These are phyloP conservation scores for Melanopsichium pennsylvanicum DNA, from an alignment of 1,284 basidiomycete species.

Conservation along the genomic window DNA sequence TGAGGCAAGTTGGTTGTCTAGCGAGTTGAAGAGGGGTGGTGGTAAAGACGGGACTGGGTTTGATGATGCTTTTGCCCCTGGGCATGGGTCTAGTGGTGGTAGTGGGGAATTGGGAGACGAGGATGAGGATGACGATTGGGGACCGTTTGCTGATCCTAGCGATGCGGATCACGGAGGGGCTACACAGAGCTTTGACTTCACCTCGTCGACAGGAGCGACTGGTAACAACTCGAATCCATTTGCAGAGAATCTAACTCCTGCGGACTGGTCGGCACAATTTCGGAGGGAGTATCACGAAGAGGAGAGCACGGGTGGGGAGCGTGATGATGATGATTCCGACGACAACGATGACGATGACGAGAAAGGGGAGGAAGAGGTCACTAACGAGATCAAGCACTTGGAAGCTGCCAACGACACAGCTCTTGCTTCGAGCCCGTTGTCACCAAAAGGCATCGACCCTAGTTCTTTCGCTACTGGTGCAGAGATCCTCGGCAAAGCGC, in stretches of 20 bases:
- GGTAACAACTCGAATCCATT: constrained; percentile 31
- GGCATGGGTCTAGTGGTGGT: constrained; percentile 9
- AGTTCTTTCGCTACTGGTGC: constrained; percentile 1
- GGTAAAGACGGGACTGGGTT: constrained; percentile 38
- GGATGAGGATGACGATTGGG: constrained; percentile 63
- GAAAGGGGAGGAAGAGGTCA: constrained; percentile 22
- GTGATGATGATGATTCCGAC: constrained; percentile 51
- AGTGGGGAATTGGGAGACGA: constrained; percentile 40
- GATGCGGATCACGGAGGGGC: constrained; percentile 8
- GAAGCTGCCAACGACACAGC: constrained; percentile 9
- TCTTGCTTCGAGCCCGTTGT: constrained; percentile 26
- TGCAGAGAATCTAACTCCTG: constrained; percentile 61
- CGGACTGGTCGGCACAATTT: constrained; percentile 63
- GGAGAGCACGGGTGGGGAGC: constrained; percentile 17
- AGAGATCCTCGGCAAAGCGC: constrained; percentile 38
- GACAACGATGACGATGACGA: constrained; percentile 43
- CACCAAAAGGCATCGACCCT: constrained; percentile 8
- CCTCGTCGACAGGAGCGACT: constrained; percentile 2
- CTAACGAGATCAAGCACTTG: constrained; percentile 11
- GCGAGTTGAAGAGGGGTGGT: constrained; percentile 43
- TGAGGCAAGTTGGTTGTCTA: constrained; percentile 54
- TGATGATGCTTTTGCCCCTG: constrained; percentile 46
- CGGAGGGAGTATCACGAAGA: constrained; percentile 45
- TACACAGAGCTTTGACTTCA: constrained; percentile 31
- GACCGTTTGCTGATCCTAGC: constrained; percentile 59